Conservation (phyloP, 306 rosid species). For the Acacia melanoxylon region DNA sequence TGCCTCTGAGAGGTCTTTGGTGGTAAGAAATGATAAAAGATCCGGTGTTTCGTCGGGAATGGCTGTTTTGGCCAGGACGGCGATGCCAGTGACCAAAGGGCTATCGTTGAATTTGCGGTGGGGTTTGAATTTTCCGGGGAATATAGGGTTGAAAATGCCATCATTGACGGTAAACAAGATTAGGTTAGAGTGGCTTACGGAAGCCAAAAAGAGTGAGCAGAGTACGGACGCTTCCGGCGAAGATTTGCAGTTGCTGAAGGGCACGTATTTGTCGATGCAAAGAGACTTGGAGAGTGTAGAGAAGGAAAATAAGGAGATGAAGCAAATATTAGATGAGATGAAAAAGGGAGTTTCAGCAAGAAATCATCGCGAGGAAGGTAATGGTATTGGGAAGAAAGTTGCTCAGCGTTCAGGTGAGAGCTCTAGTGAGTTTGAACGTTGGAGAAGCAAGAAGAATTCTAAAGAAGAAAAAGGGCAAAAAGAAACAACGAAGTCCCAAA, state of each 20-base stretch:
- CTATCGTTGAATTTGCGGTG: conserved; percentile 57
- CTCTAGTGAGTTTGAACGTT: conserved; percentile 46
- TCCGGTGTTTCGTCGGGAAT: conserved; percentile 47
- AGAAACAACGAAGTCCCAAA: conserved; percentile 44
- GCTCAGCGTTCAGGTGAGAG: conserved; percentile 29
- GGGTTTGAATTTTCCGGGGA: conserved; percentile 60
- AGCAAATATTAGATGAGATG: conserved; percentile 56
- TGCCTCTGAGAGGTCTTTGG: conserved; percentile 33
- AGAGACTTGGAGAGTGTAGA: conserved; percentile 66
- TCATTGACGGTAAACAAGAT: conserved; percentile 70
- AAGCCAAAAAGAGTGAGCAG: conserved; percentile 36
- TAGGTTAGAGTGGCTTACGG: conserved; percentile 61
- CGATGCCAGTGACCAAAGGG: conserved; percentile 56
- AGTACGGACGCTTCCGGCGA: conserved; percentile 19
- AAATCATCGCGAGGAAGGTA: conserved; percentile 25
- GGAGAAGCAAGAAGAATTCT: conserved; percentile 55
- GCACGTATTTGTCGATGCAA: conserved; percentile 57
- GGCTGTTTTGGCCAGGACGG: conserved; percentile 66
- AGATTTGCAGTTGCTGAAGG: conserved; percentile 62
- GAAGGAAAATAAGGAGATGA: conserved; percentile 75
- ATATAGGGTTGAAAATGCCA: conserved; percentile 50
- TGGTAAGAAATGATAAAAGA: conserved; percentile 38
- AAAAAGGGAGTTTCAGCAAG: conserved; percentile 40
- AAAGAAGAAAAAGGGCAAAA: conserved; percentile 51
- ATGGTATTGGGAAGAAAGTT: conserved; percentile 30